Evolutionary conservation across 1,284 basidiomycete species (phyloP), one percentile per base, ranked within the genome.

Genomic region (Meripilus lineatus): DNA sequence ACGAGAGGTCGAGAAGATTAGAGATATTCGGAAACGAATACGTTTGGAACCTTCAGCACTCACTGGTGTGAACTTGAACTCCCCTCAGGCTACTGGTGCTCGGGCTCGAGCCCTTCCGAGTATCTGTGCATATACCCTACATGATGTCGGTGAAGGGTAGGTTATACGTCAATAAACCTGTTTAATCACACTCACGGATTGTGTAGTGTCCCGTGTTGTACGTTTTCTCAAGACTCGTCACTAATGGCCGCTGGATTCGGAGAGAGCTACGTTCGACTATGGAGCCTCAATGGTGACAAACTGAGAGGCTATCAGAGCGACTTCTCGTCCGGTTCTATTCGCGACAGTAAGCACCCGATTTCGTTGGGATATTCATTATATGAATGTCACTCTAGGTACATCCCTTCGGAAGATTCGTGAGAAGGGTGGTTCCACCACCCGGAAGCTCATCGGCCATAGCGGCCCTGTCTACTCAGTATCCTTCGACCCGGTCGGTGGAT

Each of bases 241-340:
- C 66, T 99, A n/a, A 84, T 99, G 79, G 96, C 95, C 1, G 91
- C 89, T 22, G 96, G 96, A 1, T 98, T 97, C 58, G 79, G 92
- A 28, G 95, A 99, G 66, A 97, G 94, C 57, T 95, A 93, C 56
- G 87, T 99, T 48, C 79, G 94, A 44, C 55, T 99, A 46, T 99
- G 96, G 95, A 96, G 82, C 60, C 67, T 98, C 45, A 97, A 94
- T 58, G 92, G 92, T 17, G 92, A 98, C 62, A 89, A 87, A 57
- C 67, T 99, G 40, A 81, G 76, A 55, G 88, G 81, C 7, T 70
- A 85, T 56, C 74, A 84, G 50, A 87, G 84, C 55, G 84, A 93
- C 54, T 88, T 91, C 48, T 75, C 79, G 17, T 61, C 80, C 4
- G 80, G 71, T 40, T 71, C 76, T 14, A 74, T 89, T 50, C 78